Conservation (phyloP, 2,329 filamentous ascomycete genomes). For the Clonostachys rhizophaga region DNA sequence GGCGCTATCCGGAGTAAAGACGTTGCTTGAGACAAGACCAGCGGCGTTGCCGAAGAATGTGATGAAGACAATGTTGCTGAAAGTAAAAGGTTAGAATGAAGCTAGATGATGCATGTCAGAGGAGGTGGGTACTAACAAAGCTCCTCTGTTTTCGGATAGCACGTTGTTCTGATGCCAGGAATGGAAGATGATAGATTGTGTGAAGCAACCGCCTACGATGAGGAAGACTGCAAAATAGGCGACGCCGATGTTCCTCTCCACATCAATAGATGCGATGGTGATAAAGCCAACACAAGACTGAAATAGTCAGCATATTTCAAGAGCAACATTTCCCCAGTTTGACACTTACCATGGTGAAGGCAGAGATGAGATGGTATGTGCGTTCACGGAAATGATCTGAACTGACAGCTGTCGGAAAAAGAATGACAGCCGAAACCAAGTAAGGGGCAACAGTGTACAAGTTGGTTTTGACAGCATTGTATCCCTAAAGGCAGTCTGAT, state of each 20-base stretch:
- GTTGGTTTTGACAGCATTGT: slow-evolving; percentile 58
- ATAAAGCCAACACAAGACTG: slow-evolving; percentile 57
- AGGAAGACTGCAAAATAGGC: slow-evolving; percentile 76
- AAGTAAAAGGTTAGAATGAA: too few species aligned
- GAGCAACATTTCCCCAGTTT: too few species aligned
- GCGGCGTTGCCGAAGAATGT: slow-evolving; percentile 56
- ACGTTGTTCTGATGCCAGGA: slow-evolving; percentile 77
- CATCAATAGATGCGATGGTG: slow-evolving; percentile 66
- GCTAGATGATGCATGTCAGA: too few species aligned
- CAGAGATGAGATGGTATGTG: slow-evolving; percentile 47
- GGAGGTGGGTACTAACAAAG: too few species aligned
- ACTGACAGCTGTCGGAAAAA: slow-evolving; percentile 67
- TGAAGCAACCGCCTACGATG: slow-evolving; percentile 77
- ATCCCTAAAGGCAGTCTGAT: slow-evolving; percentile 18
- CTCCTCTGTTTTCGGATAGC: slow-evolving; percentile 66
- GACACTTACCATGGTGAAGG: slow-evolving; percentile 64
- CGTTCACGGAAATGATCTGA: slow-evolving; percentile 55
- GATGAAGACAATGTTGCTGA: slow-evolving; percentile 53
- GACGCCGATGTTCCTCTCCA: slow-evolving; percentile 53
- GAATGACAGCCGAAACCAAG: slow-evolving; percentile 65
- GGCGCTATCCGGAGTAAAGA: slow-evolving; percentile 59
- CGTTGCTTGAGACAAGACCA: slow-evolving; percentile 65
- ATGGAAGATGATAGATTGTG: slow-evolving; percentile 65
- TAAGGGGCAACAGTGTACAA: slow-evolving; percentile 81
- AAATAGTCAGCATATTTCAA: slow-evolving; percentile 42